A percentile compares a stretch with the other conserved stretches of the same genome.
phyloP scores from a whole-genome alignment of 2,329 filamentous ascomycete genomes.

The Pseudocercospora macadamiae region DNA sequence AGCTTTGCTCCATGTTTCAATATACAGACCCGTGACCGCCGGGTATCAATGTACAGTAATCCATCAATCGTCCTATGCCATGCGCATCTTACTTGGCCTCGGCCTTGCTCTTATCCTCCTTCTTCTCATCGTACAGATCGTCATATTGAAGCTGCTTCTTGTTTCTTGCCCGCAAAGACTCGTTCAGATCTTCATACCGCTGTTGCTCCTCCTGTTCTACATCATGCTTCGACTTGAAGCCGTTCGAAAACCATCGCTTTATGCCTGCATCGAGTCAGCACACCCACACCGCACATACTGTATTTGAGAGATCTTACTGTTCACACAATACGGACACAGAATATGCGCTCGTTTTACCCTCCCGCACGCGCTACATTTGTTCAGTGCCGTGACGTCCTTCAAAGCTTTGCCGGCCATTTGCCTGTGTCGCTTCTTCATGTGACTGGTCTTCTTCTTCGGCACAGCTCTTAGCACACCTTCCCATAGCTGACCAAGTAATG shows the following conservation, averaged over 20 bases:
- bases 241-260: slow-evolving; percentile 40
- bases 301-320: slow-evolving; percentile 60
- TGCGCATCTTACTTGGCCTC: slow-evolving; percentile 8
- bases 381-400: slow-evolving; percentile 84
- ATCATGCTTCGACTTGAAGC: slow-evolving; percentile 36
- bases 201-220: slow-evolving; percentile 27
- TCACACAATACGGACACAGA: slow-evolving; percentile 83
- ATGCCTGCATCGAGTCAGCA: slow-evolving; percentile 33
- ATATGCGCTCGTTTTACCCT: slow-evolving; percentile 85
- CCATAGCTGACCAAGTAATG: slow-evolving; percentile 82
- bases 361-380: slow-evolving; percentile 88
- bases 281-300: neutral
- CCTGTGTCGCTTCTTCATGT: slow-evolving; percentile 90
- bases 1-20: no score
- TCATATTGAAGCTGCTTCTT: slow-evolving; percentile 29
- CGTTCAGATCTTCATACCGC: slow-evolving; percentile 31
- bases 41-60: no score
- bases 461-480: slow-evolving; percentile 89
- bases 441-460: slow-evolving; percentile 98
- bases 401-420: slow-evolving; percentile 95
- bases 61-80: no score
- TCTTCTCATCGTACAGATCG: slow-evolving; percentile 29
- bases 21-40: no score
- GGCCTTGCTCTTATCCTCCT: slow-evolving; percentile 20
- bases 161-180: slow-evolving; percentile 29